Conservation (phyloP, 1,139 yeast genomes). For the Pichia sorboxylosa region DNA sequence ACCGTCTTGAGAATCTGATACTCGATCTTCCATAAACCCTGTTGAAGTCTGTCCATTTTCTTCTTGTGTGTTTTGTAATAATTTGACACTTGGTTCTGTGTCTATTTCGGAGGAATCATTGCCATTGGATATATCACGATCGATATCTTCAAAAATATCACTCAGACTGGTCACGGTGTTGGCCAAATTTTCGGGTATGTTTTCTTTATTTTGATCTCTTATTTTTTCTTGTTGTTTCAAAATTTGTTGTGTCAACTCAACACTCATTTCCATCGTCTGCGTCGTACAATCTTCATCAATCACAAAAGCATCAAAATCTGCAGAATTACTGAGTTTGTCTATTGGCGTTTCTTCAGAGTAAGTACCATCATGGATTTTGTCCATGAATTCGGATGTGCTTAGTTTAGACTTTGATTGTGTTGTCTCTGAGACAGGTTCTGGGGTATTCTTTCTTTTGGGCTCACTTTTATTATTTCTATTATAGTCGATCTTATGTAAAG, state of each 20-base stretch:
- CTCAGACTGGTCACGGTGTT: conserved; percentile 5
- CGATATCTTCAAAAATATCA: conserved; percentile 10
- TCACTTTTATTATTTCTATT: conserved; percentile 4
- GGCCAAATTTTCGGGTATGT: conserved; percentile 1
- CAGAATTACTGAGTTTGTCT: not conserved
- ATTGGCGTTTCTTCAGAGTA: not conserved
- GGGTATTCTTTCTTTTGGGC: conserved; percentile 5
- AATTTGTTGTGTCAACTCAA: conserved; percentile 15
- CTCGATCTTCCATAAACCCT: not conserved
- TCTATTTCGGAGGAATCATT: conserved; percentile 1
- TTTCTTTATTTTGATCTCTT: conserved; percentile 3
- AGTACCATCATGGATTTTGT: not conserved
- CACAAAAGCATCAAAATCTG: conserved; percentile 1
- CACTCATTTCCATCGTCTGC: conserved; percentile 21
- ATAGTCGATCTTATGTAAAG: conserved; percentile 44
- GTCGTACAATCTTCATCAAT: conserved; percentile 15
- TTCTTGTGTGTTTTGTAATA: conserved; percentile 1
- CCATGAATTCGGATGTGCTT: conserved; percentile 5
- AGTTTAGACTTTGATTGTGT: conserved; percentile 1
- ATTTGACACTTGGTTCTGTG: not conserved
- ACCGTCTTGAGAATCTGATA: not conserved
- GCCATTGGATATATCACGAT: conserved; percentile 4
- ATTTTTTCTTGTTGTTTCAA: conserved; percentile 10
- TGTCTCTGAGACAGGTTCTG: not conserved
- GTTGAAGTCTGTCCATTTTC: not conserved